Evolutionary conservation across 2,329 filamentous ascomycete species (phyloP), one percentile per base, ranked within the genome.

Genomic region (Sarocladiaceae sp.): DNA sequence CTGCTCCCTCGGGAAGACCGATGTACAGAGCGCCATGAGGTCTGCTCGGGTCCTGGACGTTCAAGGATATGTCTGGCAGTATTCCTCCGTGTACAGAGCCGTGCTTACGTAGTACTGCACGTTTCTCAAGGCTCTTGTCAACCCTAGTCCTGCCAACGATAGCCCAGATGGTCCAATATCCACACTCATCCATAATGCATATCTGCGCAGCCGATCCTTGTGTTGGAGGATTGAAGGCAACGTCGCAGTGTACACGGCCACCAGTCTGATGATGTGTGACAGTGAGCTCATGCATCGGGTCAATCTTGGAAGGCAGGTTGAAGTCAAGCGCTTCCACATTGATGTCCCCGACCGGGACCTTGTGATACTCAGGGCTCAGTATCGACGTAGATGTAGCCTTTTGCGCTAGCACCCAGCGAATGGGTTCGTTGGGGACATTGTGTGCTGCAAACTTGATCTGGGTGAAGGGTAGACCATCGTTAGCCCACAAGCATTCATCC

Each of bases 121-220:
- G 69, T 28, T 68, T 58, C 8, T 60, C 65, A 26, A 62, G 44
- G 15, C 26, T 69, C 18, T 67, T 65, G 20, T 65, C 62, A 11
- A 64, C 61, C 17, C 66, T 56, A 53, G 64, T 61, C 55, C 61
- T 71, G 51, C 69, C 71, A 12, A 59, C 57, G 22, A 87, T 68
- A 55, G 87, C 76, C 83, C 85, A 90, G 3, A 90, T 65, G 39
- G 73, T 83, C 88, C 87, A 92, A 53, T 71, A 73, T 1, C 86
- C 87, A 29, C 69, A 69, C 50, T 81, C 73, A 59, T 91, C 85
- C 17, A 91, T 72, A 23, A 90, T 71, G 15, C 76, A 84, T 50
- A 91, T 68, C 59, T 87, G 84, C 1, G 81, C 77, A 74, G 80
- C 64, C 69, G 79, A 57, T 53, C 69, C 62, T 17, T 54, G 57